phyloP scores from a whole-genome alignment of 768 basidiomycete species.

The Pleurotus cornucopiae region DNA sequence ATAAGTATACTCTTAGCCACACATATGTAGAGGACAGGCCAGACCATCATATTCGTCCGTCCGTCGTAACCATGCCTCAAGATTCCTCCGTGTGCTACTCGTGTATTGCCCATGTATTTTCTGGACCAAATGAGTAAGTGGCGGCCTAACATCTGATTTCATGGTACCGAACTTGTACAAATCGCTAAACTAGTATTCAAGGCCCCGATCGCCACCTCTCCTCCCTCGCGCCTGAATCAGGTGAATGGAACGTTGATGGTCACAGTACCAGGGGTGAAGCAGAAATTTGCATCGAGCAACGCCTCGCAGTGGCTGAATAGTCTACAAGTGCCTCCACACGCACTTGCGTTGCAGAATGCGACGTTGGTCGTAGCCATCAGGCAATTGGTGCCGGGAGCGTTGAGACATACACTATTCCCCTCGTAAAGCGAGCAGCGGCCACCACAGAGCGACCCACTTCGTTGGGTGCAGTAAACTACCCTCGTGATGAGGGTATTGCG shows the following conservation, averaged over 20 bases:
- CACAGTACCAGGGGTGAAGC: neutral
- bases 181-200: no score
- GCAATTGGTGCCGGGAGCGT: neutral
- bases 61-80: no score
- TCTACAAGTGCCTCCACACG: neutral
- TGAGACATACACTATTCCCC: neutral
- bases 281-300: neutral
- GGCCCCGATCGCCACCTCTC: no score
- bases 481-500: neutral
- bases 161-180: no score
- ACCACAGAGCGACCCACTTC: neutral
- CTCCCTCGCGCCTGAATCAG: neutral
- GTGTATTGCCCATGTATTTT: no score
- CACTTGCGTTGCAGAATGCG: neutral
- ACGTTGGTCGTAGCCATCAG: neutral
- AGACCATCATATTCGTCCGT: no score
- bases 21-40: no score
- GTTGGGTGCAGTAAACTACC: neutral
- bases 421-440: neutral
- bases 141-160: no score
- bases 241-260: neutral
- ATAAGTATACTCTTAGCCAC: no score
- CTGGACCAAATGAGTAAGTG: no score
- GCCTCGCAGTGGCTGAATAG: neutral
- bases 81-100: no score